Percentiles rank a stretch among this genome's conserved stretches.
Conservation (phyloP, 2,329 filamentous ascomycete genomes). For the Diaporthe sp. region DNA sequence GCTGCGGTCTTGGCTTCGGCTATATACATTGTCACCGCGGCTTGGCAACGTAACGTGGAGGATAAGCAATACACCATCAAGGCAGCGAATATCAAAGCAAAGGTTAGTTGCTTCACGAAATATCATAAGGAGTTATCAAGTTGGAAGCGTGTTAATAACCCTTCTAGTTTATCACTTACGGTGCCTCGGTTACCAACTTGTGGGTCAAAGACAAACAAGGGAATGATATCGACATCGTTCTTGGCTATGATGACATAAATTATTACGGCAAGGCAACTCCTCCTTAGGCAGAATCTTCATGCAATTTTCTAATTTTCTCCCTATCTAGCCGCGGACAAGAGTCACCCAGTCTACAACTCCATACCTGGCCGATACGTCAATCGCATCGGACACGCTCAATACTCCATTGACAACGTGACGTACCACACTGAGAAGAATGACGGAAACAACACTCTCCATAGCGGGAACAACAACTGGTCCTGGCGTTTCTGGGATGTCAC, state of each 20-base stretch:
- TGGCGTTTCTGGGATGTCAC: slow-evolving; percentile 74
- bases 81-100: slow-evolving; percentile 5
- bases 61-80: slow-evolving; percentile 16
- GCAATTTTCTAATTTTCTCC: neutral
- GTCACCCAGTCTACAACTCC: slow-evolving; percentile 73
- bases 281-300: neutral
- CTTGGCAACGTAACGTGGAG: neutral
- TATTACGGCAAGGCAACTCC: slow-evolving; percentile 63
- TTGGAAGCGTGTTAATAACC: rapidly evolving
- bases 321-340: slow-evolving; percentile 56
- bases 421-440: slow-evolving; percentile 70
- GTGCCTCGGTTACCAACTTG: slow-evolving; percentile 73
- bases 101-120: neutral
- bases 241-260: slow-evolving; percentile 73
- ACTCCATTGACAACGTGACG: slow-evolving; percentile 66
- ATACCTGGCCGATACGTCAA: slow-evolving; percentile 76
- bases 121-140: too few relatives aligned
- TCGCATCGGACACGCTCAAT: slow-evolving; percentile 71
- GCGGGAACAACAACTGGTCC: slow-evolving; percentile 73
- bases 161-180: slow-evolving; percentile 9
- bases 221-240: slow-evolving; percentile 72
- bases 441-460: slow-evolving; percentile 68
- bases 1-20: neutral
- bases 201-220: slow-evolving; percentile 75
- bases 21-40: neutral